Conservation (phyloP, 2,329 filamentous ascomycete genomes). For the Ramichloridium luteum region DNA sequence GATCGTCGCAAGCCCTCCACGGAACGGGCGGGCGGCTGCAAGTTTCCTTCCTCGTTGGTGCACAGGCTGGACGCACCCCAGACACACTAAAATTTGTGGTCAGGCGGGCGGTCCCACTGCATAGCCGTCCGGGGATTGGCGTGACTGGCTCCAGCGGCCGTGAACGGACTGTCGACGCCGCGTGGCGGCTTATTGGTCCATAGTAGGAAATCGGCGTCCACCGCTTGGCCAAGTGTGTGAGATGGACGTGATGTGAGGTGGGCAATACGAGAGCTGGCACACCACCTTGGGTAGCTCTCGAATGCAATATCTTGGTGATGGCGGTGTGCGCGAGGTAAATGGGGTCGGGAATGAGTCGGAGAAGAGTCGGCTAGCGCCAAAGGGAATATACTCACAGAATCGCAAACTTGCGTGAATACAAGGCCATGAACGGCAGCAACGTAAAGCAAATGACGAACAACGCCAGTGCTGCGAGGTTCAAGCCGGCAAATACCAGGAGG, state of each 20-base stretch:
- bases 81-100: slow-evolving; percentile 20
- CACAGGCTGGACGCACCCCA: slow-evolving; percentile 15
- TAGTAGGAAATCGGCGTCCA: too few species aligned
- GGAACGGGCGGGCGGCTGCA: slow-evolving; percentile 13
- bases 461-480: slow-evolving; percentile 76
- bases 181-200: slow-evolving; percentile 14
- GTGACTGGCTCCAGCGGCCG: too few species aligned
- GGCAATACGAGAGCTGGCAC: neutral
- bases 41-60: slow-evolving; percentile 8
- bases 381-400: slow-evolving; percentile 64
- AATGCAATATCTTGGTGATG: neutral
- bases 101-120: slow-evolving; percentile 22
- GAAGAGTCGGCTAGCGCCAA: too few species aligned
- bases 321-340: slow-evolving; percentile 3
- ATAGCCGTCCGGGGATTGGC: slow-evolving; percentile 20
- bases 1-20: slow-evolving; percentile 9
- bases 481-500: slow-evolving; percentile 78
- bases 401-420: slow-evolving; percentile 85
- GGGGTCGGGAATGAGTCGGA: slow-evolving; percentile 1
- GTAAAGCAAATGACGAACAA: slow-evolving; percentile 92
- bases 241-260: neutral
- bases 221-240: too few species aligned
- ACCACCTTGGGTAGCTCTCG: too few species aligned
- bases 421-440: slow-evolving; percentile 69
- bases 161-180: slow-evolving; percentile 14